A percentile compares a stretch with the other conserved stretches of the same genome.
phyloP scores from a whole-genome alignment of 2,329 filamentous ascomycete genomes.

The Trichoderma lentiforme region DNA sequence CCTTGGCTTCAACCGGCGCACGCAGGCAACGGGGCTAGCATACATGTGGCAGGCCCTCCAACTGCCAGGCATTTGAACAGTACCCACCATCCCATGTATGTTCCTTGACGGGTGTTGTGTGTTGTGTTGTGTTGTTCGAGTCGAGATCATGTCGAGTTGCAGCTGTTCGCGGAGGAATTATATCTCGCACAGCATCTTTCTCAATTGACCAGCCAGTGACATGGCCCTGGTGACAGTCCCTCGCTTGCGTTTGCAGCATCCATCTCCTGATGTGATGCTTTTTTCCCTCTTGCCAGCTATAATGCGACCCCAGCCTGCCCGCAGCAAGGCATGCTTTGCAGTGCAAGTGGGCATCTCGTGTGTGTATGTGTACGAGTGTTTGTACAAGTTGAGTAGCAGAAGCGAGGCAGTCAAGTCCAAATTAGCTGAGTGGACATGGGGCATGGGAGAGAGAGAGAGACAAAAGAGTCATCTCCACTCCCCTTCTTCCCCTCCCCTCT shows the following conservation, averaged over 20 bases:
- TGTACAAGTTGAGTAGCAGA: neutral
- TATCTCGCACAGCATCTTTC: neutral
- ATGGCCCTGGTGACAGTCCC: neutral
- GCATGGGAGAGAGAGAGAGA: neutral
- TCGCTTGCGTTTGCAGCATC: neutral
- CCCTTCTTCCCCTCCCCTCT: neutral
- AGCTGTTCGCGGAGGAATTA: neutral
- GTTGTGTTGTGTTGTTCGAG: neutral
- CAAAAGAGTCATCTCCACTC: neutral
- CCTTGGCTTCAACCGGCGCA: neutral
- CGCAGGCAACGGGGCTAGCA: neutral
- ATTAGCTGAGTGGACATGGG: constrained; percentile 1
- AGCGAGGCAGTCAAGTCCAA: neutral
- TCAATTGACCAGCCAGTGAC: neutral
- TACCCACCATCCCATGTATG: neutral
- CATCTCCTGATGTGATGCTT: neutral
- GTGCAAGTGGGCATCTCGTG: neutral
- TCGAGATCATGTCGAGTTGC: neutral
- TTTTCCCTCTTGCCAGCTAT: neutral
- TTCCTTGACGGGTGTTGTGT: neutral
- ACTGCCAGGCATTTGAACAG: neutral
- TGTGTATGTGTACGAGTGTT: neutral
- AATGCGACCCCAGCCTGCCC: neutral
- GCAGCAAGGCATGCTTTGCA: constrained; percentile 12
- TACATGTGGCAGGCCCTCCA: neutral